Conservation (phyloP, 768 basidiomycete genomes). For the Amanita rimosa region DNA sequence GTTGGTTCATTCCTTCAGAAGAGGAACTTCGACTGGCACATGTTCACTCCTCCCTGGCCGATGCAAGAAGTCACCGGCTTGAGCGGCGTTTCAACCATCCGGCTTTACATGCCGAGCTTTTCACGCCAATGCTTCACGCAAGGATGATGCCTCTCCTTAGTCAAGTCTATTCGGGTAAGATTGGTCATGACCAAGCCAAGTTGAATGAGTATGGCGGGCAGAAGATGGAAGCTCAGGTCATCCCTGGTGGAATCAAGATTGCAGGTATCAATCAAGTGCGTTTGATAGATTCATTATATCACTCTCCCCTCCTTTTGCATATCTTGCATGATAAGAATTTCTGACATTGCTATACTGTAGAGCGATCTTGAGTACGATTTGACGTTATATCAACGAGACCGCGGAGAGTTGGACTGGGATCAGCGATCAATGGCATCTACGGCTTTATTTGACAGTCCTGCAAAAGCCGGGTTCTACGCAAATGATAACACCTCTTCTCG, state of each 20-base stretch:
- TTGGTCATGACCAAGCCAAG: conserved; percentile 50
- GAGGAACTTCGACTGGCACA: conserved; percentile 65
- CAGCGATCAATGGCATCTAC: conserved; percentile 60
- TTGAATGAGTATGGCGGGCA: conserved; percentile 72
- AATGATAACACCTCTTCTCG: conserved; percentile 11
- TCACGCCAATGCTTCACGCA: conserved; percentile 81
- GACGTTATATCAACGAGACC: conserved; percentile 63
- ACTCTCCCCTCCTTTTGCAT: not conserved
- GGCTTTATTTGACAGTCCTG: conserved; percentile 37
- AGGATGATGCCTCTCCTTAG: conserved; percentile 72
- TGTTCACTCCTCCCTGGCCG: conserved; percentile 68
- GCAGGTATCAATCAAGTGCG: conserved; percentile 68
- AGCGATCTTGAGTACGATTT: conserved; percentile 77
- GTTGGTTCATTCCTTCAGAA: conserved; percentile 76
- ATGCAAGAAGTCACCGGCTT: conserved; percentile 61
- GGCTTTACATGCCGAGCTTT: conserved; percentile 74
- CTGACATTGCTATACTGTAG: conserved; percentile 19
- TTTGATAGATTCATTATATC: no score
- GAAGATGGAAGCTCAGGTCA: conserved; percentile 60
- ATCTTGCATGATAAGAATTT: not conserved
- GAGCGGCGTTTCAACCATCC: conserved; percentile 95
- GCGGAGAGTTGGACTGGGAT: conserved; percentile 87
- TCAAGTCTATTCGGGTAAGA: conserved; percentile 69
- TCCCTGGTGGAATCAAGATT: conserved; percentile 74
- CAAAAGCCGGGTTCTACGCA: conserved; percentile 30